Base-by-base conservation (phyloP, 352 stramenopile species). In the Pythium guiyangense region DNA sequence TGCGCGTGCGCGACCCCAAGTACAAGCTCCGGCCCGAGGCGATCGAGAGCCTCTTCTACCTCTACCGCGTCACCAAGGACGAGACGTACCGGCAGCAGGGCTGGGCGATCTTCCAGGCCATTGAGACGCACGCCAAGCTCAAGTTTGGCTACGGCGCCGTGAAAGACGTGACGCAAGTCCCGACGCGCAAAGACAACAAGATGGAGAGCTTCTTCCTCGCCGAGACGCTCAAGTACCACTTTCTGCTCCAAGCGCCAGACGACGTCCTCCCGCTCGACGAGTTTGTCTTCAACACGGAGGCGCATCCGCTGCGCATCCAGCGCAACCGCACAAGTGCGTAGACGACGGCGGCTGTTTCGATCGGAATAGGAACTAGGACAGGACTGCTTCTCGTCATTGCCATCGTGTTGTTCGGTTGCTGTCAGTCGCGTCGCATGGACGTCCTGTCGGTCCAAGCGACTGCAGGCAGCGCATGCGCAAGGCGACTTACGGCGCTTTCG, bases 141-240 rank as follows among this genome's bases (percentile, higher is more conserved):
- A 71, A 84, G 25, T 80, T 81, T 63, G 96, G 85, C 6, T 99
- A 98, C 63, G 95, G 88, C 12, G 74, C 74, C 49, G 52, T 88
- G 40, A 10, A 67, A 25, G 62, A 92, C 54, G 75, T 88, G 6
- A 25, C 72, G 66, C 2, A 31, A 85, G 46, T 87, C 34, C 67
- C 68, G 5, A 52, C 71, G 22, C 50, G 60, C 34, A 79, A 89
- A n/a, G 82, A 98, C 20, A 87, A 99, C 84, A 88, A 94, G 56
- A 98, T 98, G 96, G 96, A 99, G 72, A 98, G 86, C 51, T 99
- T 99, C 73, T 99, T 99, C 69, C 63, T 98, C 35, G 96, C 96
- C 14, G 97, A 99, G 79, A 99, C 97, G 29, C 75, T 99, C 45
- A 99, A 99, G 80, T 99, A 99, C 63, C 73, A 98, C 34, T 99